phyloP scores from a whole-genome alignment of 176 grass and related monocot species.

The Aegilops longissima region DNA sequence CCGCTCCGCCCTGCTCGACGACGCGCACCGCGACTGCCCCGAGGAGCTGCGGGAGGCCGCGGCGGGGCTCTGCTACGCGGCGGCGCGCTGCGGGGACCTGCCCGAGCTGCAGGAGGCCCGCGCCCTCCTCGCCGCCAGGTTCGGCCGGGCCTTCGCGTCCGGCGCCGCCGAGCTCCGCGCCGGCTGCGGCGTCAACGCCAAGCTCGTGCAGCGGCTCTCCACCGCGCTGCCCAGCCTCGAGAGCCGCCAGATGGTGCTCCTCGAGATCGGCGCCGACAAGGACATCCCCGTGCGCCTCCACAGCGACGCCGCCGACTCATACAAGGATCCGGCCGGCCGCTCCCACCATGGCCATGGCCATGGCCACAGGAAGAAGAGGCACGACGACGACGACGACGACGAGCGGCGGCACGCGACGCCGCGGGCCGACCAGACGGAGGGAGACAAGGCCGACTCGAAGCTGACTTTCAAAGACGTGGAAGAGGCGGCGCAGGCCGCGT shows the following conservation, averaged over 20 bases:
- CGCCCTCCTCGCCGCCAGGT: slow-evolving; percentile 47
- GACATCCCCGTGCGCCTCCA: slow-evolving; percentile 55
- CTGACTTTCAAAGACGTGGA: slow-evolving; percentile 61
- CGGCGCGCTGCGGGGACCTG: slow-evolving; percentile 66
- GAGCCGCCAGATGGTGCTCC: slow-evolving; percentile 53
- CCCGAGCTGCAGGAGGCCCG: slow-evolving; percentile 77
- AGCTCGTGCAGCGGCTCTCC: slow-evolving; percentile 89
- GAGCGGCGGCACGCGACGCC: neutral
- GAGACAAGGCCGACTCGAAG: neutral
- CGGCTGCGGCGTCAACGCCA: slow-evolving; percentile 58
- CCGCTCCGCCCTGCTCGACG: slow-evolving; percentile 49
- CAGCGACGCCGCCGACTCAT: neutral
- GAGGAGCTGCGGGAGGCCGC: slow-evolving; percentile 84
- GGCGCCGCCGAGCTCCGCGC: slow-evolving; percentile 50
- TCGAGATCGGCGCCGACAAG: slow-evolving; percentile 81
- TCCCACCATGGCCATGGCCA: neutral
- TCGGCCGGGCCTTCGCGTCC: slow-evolving; percentile 65
- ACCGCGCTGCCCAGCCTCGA: slow-evolving; percentile 71
- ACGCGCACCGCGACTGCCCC: slow-evolving; percentile 62
- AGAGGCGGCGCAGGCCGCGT: slow-evolving; percentile 80
- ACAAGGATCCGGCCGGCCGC: neutral
- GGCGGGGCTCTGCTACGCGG: slow-evolving; percentile 65
- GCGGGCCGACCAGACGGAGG: neutral
- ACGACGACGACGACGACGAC: neutral
- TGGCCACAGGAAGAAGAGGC: neutral